These are phyloP conservation scores for Pelargonium cotyledonis DNA, from an alignment of 441 rosid genomes.

Conservation along the genomic window DNA sequence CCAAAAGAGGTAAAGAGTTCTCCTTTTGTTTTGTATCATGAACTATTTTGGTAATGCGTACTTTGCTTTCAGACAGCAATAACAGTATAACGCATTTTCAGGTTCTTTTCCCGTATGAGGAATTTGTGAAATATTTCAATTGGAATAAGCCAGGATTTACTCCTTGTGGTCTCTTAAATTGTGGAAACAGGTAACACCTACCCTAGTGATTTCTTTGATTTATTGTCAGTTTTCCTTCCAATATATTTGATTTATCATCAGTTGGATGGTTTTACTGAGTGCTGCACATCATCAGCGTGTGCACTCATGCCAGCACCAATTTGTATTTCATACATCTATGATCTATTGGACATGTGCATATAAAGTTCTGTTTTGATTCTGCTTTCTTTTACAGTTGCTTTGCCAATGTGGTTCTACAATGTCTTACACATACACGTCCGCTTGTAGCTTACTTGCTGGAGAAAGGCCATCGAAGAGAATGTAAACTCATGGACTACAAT, in stretches of 20 bases:
- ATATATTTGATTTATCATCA: neutral
- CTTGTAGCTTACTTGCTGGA: constrained; percentile 84
- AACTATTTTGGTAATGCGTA: neutral
- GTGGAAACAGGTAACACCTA: constrained; percentile 81
- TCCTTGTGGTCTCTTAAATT: constrained; percentile 89
- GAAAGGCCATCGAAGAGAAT: constrained; percentile 73
- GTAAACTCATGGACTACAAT: constrained; percentile 29
- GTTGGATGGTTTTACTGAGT: neutral
- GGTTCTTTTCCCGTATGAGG: constrained; percentile 89
- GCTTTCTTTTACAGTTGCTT: constrained; percentile 57
- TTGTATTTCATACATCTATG: neutral
- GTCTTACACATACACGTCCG: constrained; percentile 82
- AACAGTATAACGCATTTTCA: constrained; percentile 21
- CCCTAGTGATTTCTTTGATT: neutral
- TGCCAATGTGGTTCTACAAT: constrained; percentile 92
- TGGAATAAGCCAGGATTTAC: constrained; percentile 54
- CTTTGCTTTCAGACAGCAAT: neutral
- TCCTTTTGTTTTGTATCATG: neutral
- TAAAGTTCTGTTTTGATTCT: constrained; percentile 1
- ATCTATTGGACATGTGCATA: neutral
- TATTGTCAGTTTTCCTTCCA: neutral
- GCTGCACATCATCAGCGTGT: neutral
- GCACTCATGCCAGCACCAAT: neutral
- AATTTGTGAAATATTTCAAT: constrained; percentile 66
- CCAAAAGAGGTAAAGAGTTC: constrained; percentile 3